Conservation (phyloP, 2,329 filamentous ascomycete species). For the Pseudopyrenochaeta lycopersici region DNA sequence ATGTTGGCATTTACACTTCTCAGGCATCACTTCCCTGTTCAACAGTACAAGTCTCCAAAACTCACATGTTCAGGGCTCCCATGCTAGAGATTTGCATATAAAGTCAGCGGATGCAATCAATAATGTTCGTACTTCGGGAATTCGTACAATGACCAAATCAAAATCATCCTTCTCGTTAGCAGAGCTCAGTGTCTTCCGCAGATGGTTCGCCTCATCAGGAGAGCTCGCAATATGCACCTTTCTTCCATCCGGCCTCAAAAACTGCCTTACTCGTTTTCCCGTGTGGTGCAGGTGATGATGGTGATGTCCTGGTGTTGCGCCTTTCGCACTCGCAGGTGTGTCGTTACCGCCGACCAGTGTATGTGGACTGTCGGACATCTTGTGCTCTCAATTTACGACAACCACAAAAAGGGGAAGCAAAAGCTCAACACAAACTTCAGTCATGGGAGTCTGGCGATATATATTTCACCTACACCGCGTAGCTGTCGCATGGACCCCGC, state of each 20-base stretch:
- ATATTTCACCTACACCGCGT: background rate
- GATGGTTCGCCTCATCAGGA: constrained; percentile 63
- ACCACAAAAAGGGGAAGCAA: background rate
- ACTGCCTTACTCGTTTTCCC: constrained; percentile 59
- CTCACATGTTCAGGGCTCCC: constrained; percentile 61
- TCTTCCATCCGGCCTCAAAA: constrained; percentile 64
- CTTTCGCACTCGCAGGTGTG: constrained; percentile 5
- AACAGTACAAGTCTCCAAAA: background rate
- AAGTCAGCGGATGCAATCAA: no score
- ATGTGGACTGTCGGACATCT: constrained; percentile 14
- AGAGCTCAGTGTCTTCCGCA: constrained; percentile 56
- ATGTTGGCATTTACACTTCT: background rate
- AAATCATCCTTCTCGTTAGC: constrained; percentile 54
- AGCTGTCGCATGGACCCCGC: background rate
- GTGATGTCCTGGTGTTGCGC: background rate
- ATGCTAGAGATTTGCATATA: constrained; percentile 34
- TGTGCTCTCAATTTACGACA: background rate
- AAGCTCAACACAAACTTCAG: background rate
- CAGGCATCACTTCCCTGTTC: background rate
- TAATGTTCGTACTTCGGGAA: no score
- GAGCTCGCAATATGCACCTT: constrained; percentile 65
- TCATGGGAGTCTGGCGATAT: background rate
- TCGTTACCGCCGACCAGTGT: constrained; percentile 6
- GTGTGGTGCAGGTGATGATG: constrained; percentile 37
- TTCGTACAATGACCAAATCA: constrained; percentile 60